Conservation (phyloP, 805 yeast species). For the Wickerhamiella bombiphila region DNA sequence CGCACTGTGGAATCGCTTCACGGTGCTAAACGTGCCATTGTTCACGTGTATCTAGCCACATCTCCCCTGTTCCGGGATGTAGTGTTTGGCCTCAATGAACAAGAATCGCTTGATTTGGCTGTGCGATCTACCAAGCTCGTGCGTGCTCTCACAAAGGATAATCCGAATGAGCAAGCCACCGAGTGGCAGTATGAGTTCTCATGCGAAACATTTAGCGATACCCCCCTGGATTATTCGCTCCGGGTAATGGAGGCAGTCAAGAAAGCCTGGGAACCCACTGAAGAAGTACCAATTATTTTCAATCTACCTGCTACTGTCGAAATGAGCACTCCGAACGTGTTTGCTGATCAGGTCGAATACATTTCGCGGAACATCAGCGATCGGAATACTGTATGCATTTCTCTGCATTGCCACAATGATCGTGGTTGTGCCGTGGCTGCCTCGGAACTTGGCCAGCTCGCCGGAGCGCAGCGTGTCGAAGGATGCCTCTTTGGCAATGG, state of each 20-base stretch:
- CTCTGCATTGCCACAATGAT: slow-evolving; percentile 74
- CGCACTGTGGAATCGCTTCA: slow-evolving; percentile 57
- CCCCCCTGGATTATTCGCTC: slow-evolving; percentile 47
- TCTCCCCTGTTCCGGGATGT: slow-evolving; percentile 60
- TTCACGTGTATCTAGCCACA: slow-evolving; percentile 64
- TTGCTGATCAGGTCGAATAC: slow-evolving; percentile 74
- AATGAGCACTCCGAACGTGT: slow-evolving; percentile 65
- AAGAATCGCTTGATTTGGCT: slow-evolving; percentile 47
- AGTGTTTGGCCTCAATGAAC: slow-evolving; percentile 45
- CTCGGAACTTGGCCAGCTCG: slow-evolving; percentile 65
- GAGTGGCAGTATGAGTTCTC: slow-evolving; percentile 66
- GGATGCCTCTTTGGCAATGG: slow-evolving; percentile 80
- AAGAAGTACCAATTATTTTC: slow-evolving; percentile 54
- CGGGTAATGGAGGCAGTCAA: slow-evolving; percentile 63
- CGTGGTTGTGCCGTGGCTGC: slow-evolving; percentile 87
- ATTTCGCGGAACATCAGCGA: slow-evolving; percentile 46
- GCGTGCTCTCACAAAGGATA: slow-evolving; percentile 51
- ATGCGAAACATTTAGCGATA: slow-evolving; percentile 67
- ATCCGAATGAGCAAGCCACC: slow-evolving; percentile 29
- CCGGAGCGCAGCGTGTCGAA: slow-evolving; percentile 81
- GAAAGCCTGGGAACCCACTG: slow-evolving; percentile 57
- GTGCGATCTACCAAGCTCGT: slow-evolving; percentile 49
- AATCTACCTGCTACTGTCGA: slow-evolving; percentile 79
- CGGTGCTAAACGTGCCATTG: slow-evolving; percentile 64
- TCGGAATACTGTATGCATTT: slow-evolving; percentile 57